Conservation (phyloP, 495 filamentous ascomycete species). For the Elaphomyces granulatus region DNA sequence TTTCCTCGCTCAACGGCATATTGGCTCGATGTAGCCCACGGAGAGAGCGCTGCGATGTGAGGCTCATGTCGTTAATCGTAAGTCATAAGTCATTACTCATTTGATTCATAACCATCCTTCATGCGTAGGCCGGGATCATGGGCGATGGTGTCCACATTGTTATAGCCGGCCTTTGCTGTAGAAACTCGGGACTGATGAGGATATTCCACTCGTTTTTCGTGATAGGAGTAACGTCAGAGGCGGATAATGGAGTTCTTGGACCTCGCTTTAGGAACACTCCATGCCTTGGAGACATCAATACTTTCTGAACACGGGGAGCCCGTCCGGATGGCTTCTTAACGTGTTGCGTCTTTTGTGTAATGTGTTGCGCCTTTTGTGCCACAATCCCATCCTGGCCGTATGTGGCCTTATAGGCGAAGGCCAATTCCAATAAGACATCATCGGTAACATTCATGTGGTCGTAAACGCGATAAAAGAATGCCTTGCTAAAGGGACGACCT, state of each 20-base stretch:
- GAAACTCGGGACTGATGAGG: constrained; percentile 22
- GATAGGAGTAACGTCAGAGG: constrained; percentile 34
- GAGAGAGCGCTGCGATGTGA: too few species aligned
- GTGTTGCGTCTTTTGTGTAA: neutral
- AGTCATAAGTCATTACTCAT: too few species aligned
- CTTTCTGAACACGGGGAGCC: neutral
- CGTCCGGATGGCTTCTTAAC: neutral
- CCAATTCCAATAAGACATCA: constrained; percentile 39
- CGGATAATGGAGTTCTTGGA: constrained; percentile 31
- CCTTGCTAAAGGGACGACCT: constrained; percentile 41
- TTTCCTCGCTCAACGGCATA: too few species aligned
- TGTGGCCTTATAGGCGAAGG: constrained; percentile 40
- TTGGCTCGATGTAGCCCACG: too few species aligned
- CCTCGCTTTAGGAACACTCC: constrained; percentile 14
- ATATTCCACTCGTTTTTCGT: constrained; percentile 36
- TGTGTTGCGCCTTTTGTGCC: constrained; percentile 2
- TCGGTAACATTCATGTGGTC: constrained; percentile 44
- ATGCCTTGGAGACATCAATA: neutral
- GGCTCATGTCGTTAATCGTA: too few species aligned
- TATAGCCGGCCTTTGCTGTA: constrained; percentile 19
- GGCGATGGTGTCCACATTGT: constrained; percentile 34
- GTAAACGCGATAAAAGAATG: constrained; percentile 45
- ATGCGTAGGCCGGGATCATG: too few species aligned
- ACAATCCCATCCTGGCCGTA: constrained; percentile 37
- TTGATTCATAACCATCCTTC: too few species aligned